Evolutionary conservation across 1,284 basidiomycete species (phyloP).

Genomic region (Boletellus deceptivus): DNA sequence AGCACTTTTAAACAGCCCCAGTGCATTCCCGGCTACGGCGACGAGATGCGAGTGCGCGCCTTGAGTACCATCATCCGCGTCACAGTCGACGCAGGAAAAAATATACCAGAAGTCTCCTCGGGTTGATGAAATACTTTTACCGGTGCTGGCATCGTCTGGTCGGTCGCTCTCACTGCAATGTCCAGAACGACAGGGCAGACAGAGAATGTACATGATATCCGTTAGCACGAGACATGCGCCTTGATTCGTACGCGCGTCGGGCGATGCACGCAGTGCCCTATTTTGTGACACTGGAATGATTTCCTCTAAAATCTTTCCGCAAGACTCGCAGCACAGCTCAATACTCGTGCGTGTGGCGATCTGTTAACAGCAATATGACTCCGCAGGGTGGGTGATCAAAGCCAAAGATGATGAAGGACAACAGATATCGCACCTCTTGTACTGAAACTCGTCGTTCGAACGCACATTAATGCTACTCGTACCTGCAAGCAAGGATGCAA

Average conservation of each 20-base stretch:
- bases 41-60: constrained; percentile 92
- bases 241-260: constrained; percentile 75
- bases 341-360: constrained; percentile 83
- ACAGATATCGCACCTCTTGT: no score
- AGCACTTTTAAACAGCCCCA: no score
- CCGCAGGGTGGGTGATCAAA: no score
- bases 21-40: constrained; percentile 74
- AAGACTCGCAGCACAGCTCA: constrained; percentile 94
- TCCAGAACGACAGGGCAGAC: constrained; percentile 24
- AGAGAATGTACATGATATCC: constrained; percentile 73
- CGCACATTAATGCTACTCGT: constrained; percentile 27
- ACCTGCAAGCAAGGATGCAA: no score
- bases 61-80: constrained; percentile 95
- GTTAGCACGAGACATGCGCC: constrained; percentile 88
- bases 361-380: not conserved
- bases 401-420: no score
- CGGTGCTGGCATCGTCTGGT: constrained; percentile 94
- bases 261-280: constrained; percentile 56
- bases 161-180: constrained; percentile 88
- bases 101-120: constrained; percentile 87
- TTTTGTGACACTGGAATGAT: constrained; percentile 50
- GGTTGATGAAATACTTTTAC: constrained; percentile 91
- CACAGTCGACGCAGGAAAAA: constrained; percentile 90
- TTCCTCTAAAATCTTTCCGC: constrained; percentile 88
- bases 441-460: constrained; percentile 59